Conservation (phyloP, 805 yeast species). For the Suhomyces vadensis region DNA sequence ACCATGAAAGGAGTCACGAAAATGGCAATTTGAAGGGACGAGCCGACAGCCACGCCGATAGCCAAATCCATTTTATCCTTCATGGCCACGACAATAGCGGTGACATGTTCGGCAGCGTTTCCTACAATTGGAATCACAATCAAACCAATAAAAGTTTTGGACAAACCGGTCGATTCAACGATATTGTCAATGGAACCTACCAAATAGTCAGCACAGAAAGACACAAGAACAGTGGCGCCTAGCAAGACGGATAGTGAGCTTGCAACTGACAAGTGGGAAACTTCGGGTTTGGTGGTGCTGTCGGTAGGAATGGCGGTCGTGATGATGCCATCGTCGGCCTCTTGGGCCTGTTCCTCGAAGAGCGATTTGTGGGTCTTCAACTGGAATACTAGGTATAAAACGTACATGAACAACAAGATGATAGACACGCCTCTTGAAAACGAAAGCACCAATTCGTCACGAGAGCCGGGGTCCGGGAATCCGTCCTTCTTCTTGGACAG, state of each 20-base stretch:
- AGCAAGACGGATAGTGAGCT: constrained; percentile 60
- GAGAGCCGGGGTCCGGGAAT: constrained; percentile 41
- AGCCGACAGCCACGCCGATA: constrained; percentile 94
- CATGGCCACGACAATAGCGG: constrained; percentile 92
- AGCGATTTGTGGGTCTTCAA: constrained; percentile 78
- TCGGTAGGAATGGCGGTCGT: constrained; percentile 28
- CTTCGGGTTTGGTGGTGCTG: constrained; percentile 18
- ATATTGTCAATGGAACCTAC: constrained; percentile 92
- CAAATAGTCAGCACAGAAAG: constrained; percentile 88
- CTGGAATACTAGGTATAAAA: constrained; percentile 82
- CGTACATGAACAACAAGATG: constrained; percentile 73
- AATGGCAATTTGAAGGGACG: constrained; percentile 91
- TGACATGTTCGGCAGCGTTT: constrained; percentile 98
- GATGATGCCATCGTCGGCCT: constrained; percentile 40
- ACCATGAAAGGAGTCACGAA: constrained; percentile 97
- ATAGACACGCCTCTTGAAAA: constrained; percentile 86
- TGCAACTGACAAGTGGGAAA: constrained; percentile 47
- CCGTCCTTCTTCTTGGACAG: constrained; percentile 36
- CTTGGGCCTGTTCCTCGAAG: constrained; percentile 55
- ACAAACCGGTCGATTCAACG: constrained; percentile 79
- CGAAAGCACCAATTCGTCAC: constrained; percentile 56
- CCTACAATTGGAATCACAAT: constrained; percentile 96
- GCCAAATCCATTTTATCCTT: constrained; percentile 98
- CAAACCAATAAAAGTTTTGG: constrained; percentile 93
- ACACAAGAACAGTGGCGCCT: constrained; percentile 72